Percentiles rank a stretch among this genome's conserved stretches.
Conservation (phyloP, 495 filamentous ascomycete species). For the Chaetomidium leptoderma region DNA sequence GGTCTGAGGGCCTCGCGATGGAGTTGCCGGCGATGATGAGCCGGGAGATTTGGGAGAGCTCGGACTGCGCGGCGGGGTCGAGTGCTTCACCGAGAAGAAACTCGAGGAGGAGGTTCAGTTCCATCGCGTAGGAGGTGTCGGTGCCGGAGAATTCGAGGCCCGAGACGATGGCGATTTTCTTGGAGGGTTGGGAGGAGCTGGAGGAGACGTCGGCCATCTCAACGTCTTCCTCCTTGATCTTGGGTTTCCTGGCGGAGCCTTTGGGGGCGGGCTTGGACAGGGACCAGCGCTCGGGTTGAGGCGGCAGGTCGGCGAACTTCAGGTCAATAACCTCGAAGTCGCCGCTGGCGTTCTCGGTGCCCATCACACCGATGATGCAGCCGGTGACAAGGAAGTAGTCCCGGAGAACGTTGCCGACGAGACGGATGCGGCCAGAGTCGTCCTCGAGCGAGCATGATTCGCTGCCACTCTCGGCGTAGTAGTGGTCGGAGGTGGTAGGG, state of each 20-base stretch:
- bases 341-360: constrained; percentile 86
- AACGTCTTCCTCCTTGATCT: constrained; percentile 38
- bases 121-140: constrained; percentile 61
- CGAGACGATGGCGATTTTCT: constrained; percentile 83
- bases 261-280: constrained; percentile 36
- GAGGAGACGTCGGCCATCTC: constrained; percentile 43
- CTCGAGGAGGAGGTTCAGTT: constrained; percentile 74
- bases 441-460: constrained; percentile 88
- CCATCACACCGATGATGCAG: constrained; percentile 83
- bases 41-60: constrained; percentile 67
- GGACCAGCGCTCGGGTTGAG: constrained; percentile 75
- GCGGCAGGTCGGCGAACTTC: constrained; percentile 77
- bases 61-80: constrained; percentile 51
- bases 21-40: constrained; percentile 92
- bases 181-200: constrained; percentile 33
- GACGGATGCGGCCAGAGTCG: constrained; percentile 83
- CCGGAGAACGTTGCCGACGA: constrained; percentile 64
- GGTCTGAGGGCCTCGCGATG: constrained; percentile 42
- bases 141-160: constrained; percentile 78
- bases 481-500: constrained; percentile 75
- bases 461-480: constrained; percentile 53
- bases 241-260: constrained; percentile 23
- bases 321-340: constrained; percentile 91
- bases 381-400: constrained; percentile 77
- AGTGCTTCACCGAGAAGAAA: constrained; percentile 81